phyloP scores from a whole-genome alignment of 2,329 filamentous ascomycete genomes.

The Aaosphaeria arxii region DNA sequence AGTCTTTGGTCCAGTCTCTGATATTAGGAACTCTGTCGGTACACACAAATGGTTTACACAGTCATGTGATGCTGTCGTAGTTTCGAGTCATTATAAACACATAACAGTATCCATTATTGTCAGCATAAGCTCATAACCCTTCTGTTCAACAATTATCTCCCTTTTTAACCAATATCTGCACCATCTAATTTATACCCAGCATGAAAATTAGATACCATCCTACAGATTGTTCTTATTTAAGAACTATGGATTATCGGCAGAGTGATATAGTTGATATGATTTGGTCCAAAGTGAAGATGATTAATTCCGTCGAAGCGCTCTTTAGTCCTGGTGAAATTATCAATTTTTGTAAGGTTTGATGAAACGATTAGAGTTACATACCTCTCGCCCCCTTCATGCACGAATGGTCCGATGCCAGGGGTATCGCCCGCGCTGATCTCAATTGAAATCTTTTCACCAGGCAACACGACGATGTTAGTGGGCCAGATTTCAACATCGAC shows the following conservation, averaged over 20 bases:
- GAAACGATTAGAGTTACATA: conserved; percentile 30
- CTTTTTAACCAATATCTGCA: not conserved
- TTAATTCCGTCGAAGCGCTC: conserved; percentile 44
- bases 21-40: no score
- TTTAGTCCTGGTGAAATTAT: conserved; percentile 19
- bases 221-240: not conserved
- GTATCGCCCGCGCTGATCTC: conserved; percentile 45
- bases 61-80: no score
- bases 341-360: conserved; percentile 1
- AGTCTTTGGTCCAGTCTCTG: no score
- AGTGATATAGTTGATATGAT: conserved; percentile 46
- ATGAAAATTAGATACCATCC: not conserved
- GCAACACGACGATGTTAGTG: not conserved
- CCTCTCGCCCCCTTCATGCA: conserved; percentile 46
- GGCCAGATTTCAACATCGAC: conserved; percentile 1
- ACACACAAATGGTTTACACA: no score
- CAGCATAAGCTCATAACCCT: no score
- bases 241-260: conserved; percentile 48
- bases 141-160: no score
- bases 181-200: not conserved
- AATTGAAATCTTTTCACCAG: not conserved
- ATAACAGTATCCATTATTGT: no score
- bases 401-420: conserved; percentile 53
- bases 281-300: conserved; percentile 48
- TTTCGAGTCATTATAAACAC: no score